Conservation (phyloP, 2,329 filamentous ascomycete species). For the Ceratocystis huliohia region DNA sequence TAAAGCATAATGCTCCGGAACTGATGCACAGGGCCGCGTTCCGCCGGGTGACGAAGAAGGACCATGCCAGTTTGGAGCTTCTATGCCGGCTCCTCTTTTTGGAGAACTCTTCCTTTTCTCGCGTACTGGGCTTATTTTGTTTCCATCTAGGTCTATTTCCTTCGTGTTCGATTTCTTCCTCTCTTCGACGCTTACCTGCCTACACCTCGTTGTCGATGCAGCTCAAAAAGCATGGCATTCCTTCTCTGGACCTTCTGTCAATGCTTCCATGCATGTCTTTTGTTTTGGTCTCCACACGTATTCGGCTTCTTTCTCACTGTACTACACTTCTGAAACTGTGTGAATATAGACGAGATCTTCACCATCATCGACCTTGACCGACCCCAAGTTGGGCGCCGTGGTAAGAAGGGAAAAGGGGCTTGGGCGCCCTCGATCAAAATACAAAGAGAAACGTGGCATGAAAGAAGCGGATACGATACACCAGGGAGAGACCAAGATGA, state of each 20-base stretch:
- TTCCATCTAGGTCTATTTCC: too few relatives aligned
- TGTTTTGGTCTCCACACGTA: slow-evolving; percentile 1
- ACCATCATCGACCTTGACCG: background rate
- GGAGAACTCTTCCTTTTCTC: background rate
- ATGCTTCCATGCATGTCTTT: slow-evolving; percentile 17
- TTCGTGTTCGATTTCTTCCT: background rate
- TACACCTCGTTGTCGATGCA: background rate
- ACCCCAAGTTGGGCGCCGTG: background rate
- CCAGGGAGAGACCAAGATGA: background rate
- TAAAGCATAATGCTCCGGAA: background rate
- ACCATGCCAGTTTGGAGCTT: background rate
- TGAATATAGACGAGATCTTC: background rate
- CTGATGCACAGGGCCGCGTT: slow-evolving; percentile 5
- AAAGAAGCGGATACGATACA: background rate
- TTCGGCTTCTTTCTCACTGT: slow-evolving; percentile 5
- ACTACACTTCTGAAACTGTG: slow-evolving; percentile 9
- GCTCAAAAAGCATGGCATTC: background rate
- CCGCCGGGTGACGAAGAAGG: background rate
- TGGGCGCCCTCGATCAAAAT: background rate
- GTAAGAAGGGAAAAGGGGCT: background rate
- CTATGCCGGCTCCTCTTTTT: background rate
- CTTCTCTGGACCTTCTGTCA: slow-evolving; percentile 16
- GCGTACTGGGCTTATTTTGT: background rate
- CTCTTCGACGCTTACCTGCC: background rate
- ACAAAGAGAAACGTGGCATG: background rate